phyloP scores from a whole-genome alignment of 2,329 filamentous ascomycete species.

The Colletotrichum agaves region DNA sequence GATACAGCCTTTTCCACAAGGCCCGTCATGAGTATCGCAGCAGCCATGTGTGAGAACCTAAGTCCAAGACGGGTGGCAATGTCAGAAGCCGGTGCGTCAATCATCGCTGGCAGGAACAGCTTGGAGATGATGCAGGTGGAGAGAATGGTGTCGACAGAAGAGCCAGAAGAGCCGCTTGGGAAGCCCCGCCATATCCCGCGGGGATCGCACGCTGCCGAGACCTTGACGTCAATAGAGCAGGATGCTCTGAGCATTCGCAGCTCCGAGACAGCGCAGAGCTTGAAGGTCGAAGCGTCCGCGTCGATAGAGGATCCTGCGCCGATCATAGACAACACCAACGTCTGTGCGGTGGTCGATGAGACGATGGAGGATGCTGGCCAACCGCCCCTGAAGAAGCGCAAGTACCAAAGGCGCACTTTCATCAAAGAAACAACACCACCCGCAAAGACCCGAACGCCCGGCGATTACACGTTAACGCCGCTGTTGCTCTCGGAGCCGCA shows the following conservation, averaged over 20 bases:
- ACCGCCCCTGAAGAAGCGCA: conserved; percentile 45
- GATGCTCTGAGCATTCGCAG: conserved; percentile 12
- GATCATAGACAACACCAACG: conserved; percentile 17
- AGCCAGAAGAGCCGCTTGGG: conserved; percentile 6
- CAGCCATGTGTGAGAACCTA: conserved; percentile 14
- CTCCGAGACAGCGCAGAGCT: conserved; percentile 20
- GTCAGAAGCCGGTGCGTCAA: not conserved
- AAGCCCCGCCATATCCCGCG: not conserved
- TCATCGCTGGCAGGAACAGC: conserved; percentile 6
- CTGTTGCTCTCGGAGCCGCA: conserved; percentile 78
- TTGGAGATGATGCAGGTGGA: conserved; percentile 22
- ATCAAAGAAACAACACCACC: conserved; percentile 48
- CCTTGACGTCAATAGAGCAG: conserved; percentile 27
- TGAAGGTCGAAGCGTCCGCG: conserved; percentile 19
- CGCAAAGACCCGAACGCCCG: conserved; percentile 64
- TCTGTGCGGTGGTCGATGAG: conserved; percentile 34
- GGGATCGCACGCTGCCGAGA: conserved; percentile 6
- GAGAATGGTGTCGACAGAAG: not conserved
- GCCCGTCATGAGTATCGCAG: conserved; percentile 32
- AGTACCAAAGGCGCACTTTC: conserved; percentile 48
- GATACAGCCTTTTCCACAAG: not conserved
- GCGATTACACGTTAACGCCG: conserved; percentile 86
- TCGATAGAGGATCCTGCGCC: conserved; percentile 28
- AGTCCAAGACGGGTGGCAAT: conserved; percentile 7
- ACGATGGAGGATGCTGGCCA: conserved; percentile 25